Evolutionary conservation across 1,284 basidiomycete genomes (phyloP).

Genomic region (Retiboletus flavoniger): DNA sequence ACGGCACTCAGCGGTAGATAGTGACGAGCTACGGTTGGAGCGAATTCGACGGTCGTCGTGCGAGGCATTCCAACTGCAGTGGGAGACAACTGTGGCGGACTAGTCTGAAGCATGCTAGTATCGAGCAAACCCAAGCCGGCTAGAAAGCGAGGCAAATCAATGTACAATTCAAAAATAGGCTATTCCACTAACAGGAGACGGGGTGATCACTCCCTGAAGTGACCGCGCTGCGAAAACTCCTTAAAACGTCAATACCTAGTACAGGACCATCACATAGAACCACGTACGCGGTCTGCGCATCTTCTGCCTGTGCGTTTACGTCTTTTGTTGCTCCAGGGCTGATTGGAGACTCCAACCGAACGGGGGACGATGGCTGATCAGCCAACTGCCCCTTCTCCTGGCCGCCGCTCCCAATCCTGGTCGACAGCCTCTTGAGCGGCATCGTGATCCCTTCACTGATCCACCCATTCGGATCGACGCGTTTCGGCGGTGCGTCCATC

Average conservation of each 20-base stretch:
- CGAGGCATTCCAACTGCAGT: constrained; percentile 36
- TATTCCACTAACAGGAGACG: constrained; percentile 14
- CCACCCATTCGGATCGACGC: constrained; percentile 83
- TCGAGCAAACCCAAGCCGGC: constrained; percentile 33
- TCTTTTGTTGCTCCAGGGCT: neutral
- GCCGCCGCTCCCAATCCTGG: constrained; percentile 1
- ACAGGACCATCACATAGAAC: neutral
- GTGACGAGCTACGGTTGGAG: constrained; percentile 27
- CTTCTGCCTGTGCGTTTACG: constrained; percentile 10
- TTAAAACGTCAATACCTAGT: constrained; percentile 4
- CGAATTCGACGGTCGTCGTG: constrained; percentile 59
- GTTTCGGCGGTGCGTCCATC: constrained; percentile 74
- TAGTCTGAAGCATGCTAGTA: constrained; percentile 33
- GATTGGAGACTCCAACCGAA: neutral
- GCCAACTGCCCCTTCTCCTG: neutral
- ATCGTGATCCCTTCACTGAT: constrained; percentile 46
- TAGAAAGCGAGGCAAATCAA: constrained; percentile 8
- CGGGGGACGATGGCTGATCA: constrained; percentile 3
- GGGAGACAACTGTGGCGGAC: constrained; percentile 1
- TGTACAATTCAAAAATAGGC: neutral
- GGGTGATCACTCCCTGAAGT: constrained; percentile 22
- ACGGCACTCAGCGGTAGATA: constrained; percentile 16
- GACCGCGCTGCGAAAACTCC: constrained; percentile 39
- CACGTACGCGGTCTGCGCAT: constrained; percentile 12
- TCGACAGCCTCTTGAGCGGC: constrained; percentile 23